Base-by-base conservation (phyloP, 208 protist genomes). In the Borovskyia barvae region DNA sequence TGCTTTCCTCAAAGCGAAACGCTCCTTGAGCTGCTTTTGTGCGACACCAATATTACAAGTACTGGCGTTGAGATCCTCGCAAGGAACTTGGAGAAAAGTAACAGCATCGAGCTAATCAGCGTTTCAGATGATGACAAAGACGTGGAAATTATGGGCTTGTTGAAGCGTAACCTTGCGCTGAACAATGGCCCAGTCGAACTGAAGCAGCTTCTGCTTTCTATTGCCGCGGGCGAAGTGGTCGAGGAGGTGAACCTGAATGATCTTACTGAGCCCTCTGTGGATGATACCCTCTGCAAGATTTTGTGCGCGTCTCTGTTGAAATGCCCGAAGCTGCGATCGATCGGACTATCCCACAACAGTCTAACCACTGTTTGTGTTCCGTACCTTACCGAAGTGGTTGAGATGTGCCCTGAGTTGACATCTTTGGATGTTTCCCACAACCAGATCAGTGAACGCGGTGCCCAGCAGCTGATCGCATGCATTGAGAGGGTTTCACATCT, bases 391-490 rank as follows among this genome's bases (percentile, higher is more conserved):
- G 80, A 93, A 33, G 68, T 82, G 19, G 50, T 96, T 28, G 70
- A 85, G 20, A 32, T 67, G 24, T 90, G 65, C 45, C 61, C 60
- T 15, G 66, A 32, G 24, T 72, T 96, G 2, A 62, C 20, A 17
- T 61, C 32, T n/a, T 49, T 96, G 15, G 72, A 92, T 49, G 51
- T 96, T 6, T 77, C 77, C 15, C 19, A 84, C 66, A 96, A 96
- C 71, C 29, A 61, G 14, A 87, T 96, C 30, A 76, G 89, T 61
- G 83, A 79, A 41, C 35, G 36, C 3, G 87, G 85, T 33, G 85
- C 70, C 2, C 52, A 79, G 54, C 35, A 72, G 43, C 51, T 92
- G 57, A 60, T 82, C 24, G 33, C 24, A 6, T 77, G 56, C 25
- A 28, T 92, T 11, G 67, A 74, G 55, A 30, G 61, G 24, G 75